Percentiles rank a stretch among this genome's conserved stretches.
These are phyloP conservation scores for Termitomyces heimii DNA, from an alignment of 768 basidiomycete species.

Conservation along the genomic window DNA sequence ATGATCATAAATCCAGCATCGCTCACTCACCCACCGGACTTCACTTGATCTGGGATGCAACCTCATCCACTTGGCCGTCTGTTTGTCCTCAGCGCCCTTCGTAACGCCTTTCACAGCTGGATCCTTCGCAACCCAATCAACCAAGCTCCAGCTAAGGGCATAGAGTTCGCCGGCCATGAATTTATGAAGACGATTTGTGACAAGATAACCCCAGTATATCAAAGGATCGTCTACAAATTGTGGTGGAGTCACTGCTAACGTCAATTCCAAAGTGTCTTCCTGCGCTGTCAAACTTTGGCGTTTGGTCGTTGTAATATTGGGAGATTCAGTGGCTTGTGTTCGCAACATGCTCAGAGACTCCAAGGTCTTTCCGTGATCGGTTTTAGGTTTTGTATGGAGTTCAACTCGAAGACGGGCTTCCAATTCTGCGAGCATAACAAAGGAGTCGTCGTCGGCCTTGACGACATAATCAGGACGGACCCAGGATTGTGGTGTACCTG, in stretches of 20 bases:
- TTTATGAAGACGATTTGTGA: slow-evolving; percentile 78
- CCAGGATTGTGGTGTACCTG: slow-evolving; percentile 51
- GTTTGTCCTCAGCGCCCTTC: slow-evolving; percentile 89
- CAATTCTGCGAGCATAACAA: slow-evolving; percentile 91
- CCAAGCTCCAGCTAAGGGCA: slow-evolving; percentile 82
- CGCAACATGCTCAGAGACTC: slow-evolving; percentile 7
- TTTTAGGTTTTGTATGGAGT: slow-evolving; percentile 42
- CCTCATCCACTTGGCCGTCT: slow-evolving; percentile 89
- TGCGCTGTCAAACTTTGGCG: neutral
- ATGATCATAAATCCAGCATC: slow-evolving; percentile 98
- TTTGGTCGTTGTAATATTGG: slow-evolving; percentile 2
- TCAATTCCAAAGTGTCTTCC: slow-evolving; percentile 1
- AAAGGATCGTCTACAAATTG: slow-evolving; percentile 49
- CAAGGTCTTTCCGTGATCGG: slow-evolving; percentile 14
- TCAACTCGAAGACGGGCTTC: slow-evolving; percentile 84
- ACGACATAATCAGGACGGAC: slow-evolving; percentile 87
- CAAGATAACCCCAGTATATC: slow-evolving; percentile 86
- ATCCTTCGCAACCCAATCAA: slow-evolving; percentile 81
- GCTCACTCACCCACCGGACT: slow-evolving; percentile 87
- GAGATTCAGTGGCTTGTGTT: slow-evolving; percentile 3
- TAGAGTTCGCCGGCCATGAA: slow-evolving; percentile 98
- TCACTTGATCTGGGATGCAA: slow-evolving; percentile 72
- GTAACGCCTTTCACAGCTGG: slow-evolving; percentile 58
- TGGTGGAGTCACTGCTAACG: slow-evolving; percentile 1
- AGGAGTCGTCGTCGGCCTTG: slow-evolving; percentile 94